Base-by-base conservation (phyloP, 805 yeast genomes). In the Candida broadrunensis region DNA sequence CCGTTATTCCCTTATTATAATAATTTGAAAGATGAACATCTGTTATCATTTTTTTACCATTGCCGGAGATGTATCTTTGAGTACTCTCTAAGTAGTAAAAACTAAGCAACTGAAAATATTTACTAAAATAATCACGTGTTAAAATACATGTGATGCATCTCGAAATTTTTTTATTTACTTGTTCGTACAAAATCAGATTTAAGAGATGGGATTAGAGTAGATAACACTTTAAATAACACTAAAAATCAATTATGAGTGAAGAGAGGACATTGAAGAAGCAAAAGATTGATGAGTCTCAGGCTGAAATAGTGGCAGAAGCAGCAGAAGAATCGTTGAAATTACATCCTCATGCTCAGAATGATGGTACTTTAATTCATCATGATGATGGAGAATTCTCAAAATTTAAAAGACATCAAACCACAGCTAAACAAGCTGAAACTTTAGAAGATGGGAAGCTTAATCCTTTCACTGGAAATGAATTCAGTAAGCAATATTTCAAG, bases 381-480 rank as follows among this genome's bases (percentile, higher is more conserved):
- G 83, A 83, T 57, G 80, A 70, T 18, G 88, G 87, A 26, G 88
- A 81, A 52, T 84, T 85, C 50, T 55, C 62, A 24, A 71, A 72
- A 0, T 54, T 80, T 23, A 59, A 59, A 20, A 78, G 89, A 45
- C 85, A 81, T 55, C 54, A 75, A 31, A 85, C 95, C 9, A 81
- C 87, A 11, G 80, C 87, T 8, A 65, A 63, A 35, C 79, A 79
- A 46, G 90, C 91, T 3, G 67, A 67, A 36, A 55, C 50, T 15
- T 63, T 86, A 37, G 91, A 85, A 59, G 56, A 67, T 45, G 85
- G 81, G 1, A 61, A 67, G 0, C 49, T 49, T 20, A 93, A 91
- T 56, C 93, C 96, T 5, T 91, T 93, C 68, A 87, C 89, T 1
- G 95, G 93, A 11, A 50, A 63, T 9, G 49, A 58, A 15, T 82